A percentile compares a stretch with the other conserved stretches of the same genome.
These are phyloP conservation scores for Wickerhamomyces sp. DNA, from an alignment of 1,139 yeast genomes.

Conservation along the genomic window DNA sequence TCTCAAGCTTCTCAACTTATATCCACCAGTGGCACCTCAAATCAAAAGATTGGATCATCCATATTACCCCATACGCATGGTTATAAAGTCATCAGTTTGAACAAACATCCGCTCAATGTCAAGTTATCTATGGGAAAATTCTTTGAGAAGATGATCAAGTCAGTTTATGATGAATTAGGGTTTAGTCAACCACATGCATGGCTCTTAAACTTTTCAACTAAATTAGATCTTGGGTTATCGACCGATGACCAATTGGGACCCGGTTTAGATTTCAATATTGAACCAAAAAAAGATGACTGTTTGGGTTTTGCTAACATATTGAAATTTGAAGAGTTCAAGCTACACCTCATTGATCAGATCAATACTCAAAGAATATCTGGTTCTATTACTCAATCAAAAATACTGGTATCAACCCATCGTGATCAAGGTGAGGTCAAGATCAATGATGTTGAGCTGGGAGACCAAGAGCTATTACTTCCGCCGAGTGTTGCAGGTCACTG, in stretches of 20 bases:
- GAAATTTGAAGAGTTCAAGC: neutral
- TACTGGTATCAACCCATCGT: too few relatives aligned
- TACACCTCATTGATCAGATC: conserved; percentile 12
- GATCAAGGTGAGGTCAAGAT: too few relatives aligned
- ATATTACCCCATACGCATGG: neutral
- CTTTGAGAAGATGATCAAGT: conserved; percentile 21
- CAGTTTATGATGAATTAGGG: conserved; percentile 19
- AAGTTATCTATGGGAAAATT: conserved; percentile 27
- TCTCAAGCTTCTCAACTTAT: too few relatives aligned
- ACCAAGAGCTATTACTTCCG: too few relatives aligned
- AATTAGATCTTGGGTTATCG: conserved; percentile 14
- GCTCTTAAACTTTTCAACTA: conserved; percentile 23
- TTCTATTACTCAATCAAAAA: too few relatives aligned
- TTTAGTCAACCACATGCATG: conserved; percentile 29
- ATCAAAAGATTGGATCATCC: neutral
- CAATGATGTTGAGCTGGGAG: too few relatives aligned
- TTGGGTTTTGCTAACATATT: conserved; percentile 17
- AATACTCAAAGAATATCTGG: neutral
- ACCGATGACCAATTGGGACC: too few relatives aligned
- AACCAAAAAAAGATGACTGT: conserved; percentile 41
- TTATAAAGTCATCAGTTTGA: conserved; percentile 28
- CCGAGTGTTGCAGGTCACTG: too few relatives aligned
- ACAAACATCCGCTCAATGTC: conserved; percentile 28
- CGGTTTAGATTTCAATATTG: conserved; percentile 35
- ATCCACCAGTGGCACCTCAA: neutral